Evolutionary conservation across 1,284 basidiomycete genomes (phyloP), one percentile per base, ranked within the genome.

Genomic region (Irpex sp.): DNA sequence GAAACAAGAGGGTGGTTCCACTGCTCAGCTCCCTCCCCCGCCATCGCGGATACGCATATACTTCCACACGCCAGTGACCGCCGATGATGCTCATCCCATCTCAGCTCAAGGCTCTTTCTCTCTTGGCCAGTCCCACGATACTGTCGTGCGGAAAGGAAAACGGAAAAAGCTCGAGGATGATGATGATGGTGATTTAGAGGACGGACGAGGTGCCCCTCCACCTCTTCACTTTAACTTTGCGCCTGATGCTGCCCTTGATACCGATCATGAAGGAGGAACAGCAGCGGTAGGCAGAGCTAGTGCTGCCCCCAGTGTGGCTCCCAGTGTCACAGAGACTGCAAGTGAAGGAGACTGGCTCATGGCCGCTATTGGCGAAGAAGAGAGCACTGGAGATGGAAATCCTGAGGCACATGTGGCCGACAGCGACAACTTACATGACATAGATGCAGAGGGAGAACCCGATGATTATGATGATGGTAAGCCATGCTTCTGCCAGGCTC

Each of bases 341-440:
- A 90, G 88, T 74, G 90, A 92, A 73, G 86, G 80, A 61, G 90
- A 92, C 74, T 92, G 90, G 90, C 79, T 92, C 55, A 92, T 92
- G 90, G 90, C 89, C 70, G 89, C 90, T 61, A 92, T 92, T 68
- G 83, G 81, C 64, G 87, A 88, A 72, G 87, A 85, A 66, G 85
- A 88, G 53, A 75, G 70, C 65, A 80, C 81, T 79, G 63, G 79
- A 78, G 66, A 81, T 77, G 73, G 76, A 78, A 76, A 80, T 61
- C 72, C 76, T 58, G 69, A 74, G 63, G 74, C 76, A 63, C 71
- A 72, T 63, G 33, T 17, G 53, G 17, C 53, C 9, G 75, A 78
- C 17, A 35, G 21, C 36, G 49, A 62, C 7, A 39, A 61, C 56
- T 21, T 50, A 17, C 55, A 61, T n/a, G 63, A 65, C 33, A 47